Evolutionary conservation across 1,284 basidiomycete species (phyloP), one percentile per base, ranked within the genome.

Genomic region (Coriolopsis trogii): DNA sequence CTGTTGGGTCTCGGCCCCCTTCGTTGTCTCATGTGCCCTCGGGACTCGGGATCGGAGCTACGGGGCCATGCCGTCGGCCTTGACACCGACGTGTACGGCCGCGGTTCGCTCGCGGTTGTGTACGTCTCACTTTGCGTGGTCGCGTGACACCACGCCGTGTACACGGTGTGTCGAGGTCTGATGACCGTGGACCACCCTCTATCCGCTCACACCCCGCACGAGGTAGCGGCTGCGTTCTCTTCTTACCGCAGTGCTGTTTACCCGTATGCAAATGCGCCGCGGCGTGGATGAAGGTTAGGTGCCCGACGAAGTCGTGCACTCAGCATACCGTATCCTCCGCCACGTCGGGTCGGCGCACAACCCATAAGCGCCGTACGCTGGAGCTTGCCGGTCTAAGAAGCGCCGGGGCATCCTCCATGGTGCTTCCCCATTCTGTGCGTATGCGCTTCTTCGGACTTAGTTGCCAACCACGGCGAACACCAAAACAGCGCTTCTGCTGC

Each of bases 401-500:
- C 28, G 7, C 33, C 6, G 7, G 10, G 20, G 33, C 33, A 12
- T 16, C n/a, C n/a, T n/a, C n/a, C n/a, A n/a, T n/a, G n/a, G n/a
- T 7, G 4, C 33, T 34, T 34, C 13, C 33, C 4, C 20, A n/a
- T 34, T 7, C n/a, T 16, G 33, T 6, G 33, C 8, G 10, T 23
- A 26, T 30, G 31, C 43, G 41, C 49, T 40, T 50, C 49, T 39
- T 38, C 41, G 49, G 49, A 44, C 36, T 50, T 40, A 45, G 43
- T 6, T 44, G 42, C 41, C 34, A 31, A 45, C 39, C 28, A 46
- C 41, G 25, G 37, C 56, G 45, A 28, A 58, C 49, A 49, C 51
- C 54, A 58, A 23, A 12, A 28, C 28, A 26, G 39, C 38, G 39
- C 56, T 54, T 49, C 51, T 36, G 49, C 49, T 46, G 37, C 44